Percentiles rank a stretch among this genome's conserved stretches.
Conservation (phyloP, 305 asterid genomes). For the Fraxinus greggii region DNA sequence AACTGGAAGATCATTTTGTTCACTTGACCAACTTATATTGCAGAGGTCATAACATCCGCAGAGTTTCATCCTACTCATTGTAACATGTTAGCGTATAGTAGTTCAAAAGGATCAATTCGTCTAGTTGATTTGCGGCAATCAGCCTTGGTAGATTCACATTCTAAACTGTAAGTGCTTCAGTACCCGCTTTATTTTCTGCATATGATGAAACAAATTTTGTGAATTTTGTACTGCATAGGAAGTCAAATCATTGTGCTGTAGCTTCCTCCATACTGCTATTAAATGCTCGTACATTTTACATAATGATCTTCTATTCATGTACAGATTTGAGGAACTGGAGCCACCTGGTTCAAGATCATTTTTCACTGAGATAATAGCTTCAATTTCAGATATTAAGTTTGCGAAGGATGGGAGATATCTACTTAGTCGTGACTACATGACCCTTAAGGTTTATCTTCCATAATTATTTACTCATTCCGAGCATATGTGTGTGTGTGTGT, state of each 20-base stretch:
- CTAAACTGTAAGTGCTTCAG: constrained; percentile 67
- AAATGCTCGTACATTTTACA: constrained; percentile 13
- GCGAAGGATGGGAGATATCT: constrained; percentile 89
- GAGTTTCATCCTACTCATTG: constrained; percentile 97
- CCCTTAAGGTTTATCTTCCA: constrained; percentile 72
- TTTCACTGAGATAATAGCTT: constrained; percentile 98
- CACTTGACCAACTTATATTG: constrained; percentile 24
- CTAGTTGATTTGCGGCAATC: constrained; percentile 97
- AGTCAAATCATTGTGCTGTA: background rate
- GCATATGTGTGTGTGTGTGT: too few species aligned
- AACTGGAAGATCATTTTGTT: background rate
- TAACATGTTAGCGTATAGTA: constrained; percentile 90
- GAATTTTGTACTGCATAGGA: background rate
- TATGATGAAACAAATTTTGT: constrained; percentile 2
- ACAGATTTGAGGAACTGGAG: constrained; percentile 96
- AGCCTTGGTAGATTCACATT: constrained; percentile 91
- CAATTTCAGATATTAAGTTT: constrained; percentile 95
- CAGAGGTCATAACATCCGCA: constrained; percentile 99
- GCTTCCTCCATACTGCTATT: background rate
- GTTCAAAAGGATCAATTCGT: constrained; percentile 98
- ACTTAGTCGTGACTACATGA: constrained; percentile 98
- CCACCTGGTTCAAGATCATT: constrained; percentile 96
- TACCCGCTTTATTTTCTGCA: constrained; percentile 12
- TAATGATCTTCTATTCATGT: constrained; percentile 26
- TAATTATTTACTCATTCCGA: background rate